Evolutionary conservation across 2,329 filamentous ascomycete species (phyloP), one percentile per base, ranked within the genome.

Genomic region (Sporothrix variecibatus): DNA sequence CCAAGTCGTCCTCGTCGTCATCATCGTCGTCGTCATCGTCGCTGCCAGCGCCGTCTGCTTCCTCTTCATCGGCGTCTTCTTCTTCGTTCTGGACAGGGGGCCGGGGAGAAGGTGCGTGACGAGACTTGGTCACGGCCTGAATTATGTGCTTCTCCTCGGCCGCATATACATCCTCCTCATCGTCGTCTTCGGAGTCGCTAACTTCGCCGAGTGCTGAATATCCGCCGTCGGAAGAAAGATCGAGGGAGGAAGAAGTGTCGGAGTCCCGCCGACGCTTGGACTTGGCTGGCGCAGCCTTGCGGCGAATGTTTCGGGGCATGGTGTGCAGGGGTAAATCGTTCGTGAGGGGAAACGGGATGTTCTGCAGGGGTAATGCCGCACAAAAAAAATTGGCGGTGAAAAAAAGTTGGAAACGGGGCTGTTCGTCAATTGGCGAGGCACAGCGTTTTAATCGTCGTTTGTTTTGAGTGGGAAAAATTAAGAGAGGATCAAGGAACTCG

Each of bases 151-250:
- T 87, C 84, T 94, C 93, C 87, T 96, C 93, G 85, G 90, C 87
- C 86, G 91, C 89, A 79, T 92, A 88, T 73, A 95, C 89, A 86
- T 93, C 89, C 77, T 93, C 89, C 81, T 95, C 92, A 81, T 95
- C 93, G 76, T 94, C 91, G 76, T 95, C 88, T 72, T 88, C 93
- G 12, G 90, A 91, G 78, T 95, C 93, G 77, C 89, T 93, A 75
- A 97, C 92, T 70, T 94, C 89, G 80, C 95, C 93, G 75, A 97
- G 91, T 51, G 87, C 92, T 1, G 90, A 92, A 81, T 94, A 94
- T 73, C 90, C 91, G 72, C 87, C 89, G 70, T 94, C 92, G 75
- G 91, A 89, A 76, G 89, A 92, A 6, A 90, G 84, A 78, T 89
- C 84, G 73, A 88, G 82, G 1, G 88, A 88, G 11, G 88, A 88